Percentiles rank a stretch among this genome's conserved stretches.
These are phyloP conservation scores for Edaphochlamys debaryana DNA, from an alignment of 139 green algal species.

Conservation along the genomic window DNA sequence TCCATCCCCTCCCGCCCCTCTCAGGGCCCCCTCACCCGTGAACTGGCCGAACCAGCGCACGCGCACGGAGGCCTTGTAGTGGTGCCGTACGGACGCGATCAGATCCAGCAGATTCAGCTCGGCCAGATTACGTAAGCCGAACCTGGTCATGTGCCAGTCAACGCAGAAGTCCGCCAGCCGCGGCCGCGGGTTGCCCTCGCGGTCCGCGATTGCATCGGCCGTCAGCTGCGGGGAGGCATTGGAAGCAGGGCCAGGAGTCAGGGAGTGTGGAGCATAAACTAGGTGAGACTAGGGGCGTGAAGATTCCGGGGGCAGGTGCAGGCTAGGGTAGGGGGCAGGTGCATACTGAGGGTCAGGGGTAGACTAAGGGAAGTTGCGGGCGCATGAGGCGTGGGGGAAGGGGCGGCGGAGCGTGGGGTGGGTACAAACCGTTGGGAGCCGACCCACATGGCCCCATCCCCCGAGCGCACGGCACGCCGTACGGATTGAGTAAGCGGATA, in stretches of 20 bases:
- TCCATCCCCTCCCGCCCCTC: not conserved
- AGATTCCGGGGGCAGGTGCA: too few relatives aligned
- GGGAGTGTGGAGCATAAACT: too few relatives aligned
- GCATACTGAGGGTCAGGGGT: too few relatives aligned
- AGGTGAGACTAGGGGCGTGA: too few relatives aligned
- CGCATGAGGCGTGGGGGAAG: too few relatives aligned
- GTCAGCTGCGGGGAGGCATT: constrained; percentile 10
- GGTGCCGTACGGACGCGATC: constrained; percentile 55
- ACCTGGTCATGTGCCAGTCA: constrained; percentile 74
- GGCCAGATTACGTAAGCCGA: constrained; percentile 67
- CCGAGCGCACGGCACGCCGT: too few relatives aligned
- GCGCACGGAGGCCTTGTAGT: constrained; percentile 35
- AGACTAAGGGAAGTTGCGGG: too few relatives aligned
- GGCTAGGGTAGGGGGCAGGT: too few relatives aligned
- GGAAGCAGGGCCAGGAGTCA: not conserved
- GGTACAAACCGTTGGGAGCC: too few relatives aligned
- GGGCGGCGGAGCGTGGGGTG: too few relatives aligned
- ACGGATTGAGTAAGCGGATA: too few relatives aligned
- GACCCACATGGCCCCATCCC: too few relatives aligned
- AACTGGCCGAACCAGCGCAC: constrained; percentile 56
- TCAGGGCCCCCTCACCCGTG: constrained; percentile 11
- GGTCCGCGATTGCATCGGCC: constrained; percentile 47
- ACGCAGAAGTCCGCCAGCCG: constrained; percentile 61
- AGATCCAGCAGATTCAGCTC: constrained; percentile 70
- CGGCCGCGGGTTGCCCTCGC: constrained; percentile 43